Conservation (phyloP, 495 filamentous ascomycete genomes). For the Trichoderma asperelloides region DNA sequence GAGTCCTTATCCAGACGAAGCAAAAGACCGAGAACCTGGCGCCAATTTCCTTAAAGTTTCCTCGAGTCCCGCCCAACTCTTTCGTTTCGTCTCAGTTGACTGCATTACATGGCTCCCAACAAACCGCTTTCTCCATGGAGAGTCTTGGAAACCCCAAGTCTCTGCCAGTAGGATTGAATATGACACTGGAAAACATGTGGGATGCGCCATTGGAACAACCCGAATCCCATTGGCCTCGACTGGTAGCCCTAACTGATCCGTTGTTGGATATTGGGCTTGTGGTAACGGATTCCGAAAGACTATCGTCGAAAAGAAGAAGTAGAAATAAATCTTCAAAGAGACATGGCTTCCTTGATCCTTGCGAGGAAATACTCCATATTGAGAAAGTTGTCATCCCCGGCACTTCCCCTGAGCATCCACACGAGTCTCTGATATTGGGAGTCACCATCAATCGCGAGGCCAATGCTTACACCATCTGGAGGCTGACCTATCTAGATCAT, state of each 20-base stretch:
- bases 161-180: slow-evolving; percentile 34
- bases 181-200: slow-evolving; percentile 40
- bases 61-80: slow-evolving; percentile 64
- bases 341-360: slow-evolving; percentile 45
- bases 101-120: slow-evolving; percentile 35
- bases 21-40: slow-evolving; percentile 28
- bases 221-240: slow-evolving; percentile 58
- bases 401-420: neutral
- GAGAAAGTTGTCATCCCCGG: slow-evolving; percentile 22
- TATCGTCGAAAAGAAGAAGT: slow-evolving; percentile 16
- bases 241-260: slow-evolving; percentile 82
- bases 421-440: slow-evolving; percentile 53
- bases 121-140: slow-evolving; percentile 44
- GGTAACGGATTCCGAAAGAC: slow-evolving; percentile 41
- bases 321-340: slow-evolving; percentile 16
- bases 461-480: slow-evolving; percentile 71
- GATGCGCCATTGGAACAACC: slow-evolving; percentile 34
- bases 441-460: slow-evolving; percentile 71
- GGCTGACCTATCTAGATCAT: slow-evolving; percentile 55
- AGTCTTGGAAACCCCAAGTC: slow-evolving; percentile 41
- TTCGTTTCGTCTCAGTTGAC: slow-evolving; percentile 61
- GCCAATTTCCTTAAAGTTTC: slow-evolving; percentile 39
- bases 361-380: slow-evolving; percentile 76
- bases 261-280: slow-evolving; percentile 79
- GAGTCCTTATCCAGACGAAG: slow-evolving; percentile 78